phyloP scores from a whole-genome alignment of 2,329 filamentous ascomycete genomes.

The Colletotrichum paranaense region DNA sequence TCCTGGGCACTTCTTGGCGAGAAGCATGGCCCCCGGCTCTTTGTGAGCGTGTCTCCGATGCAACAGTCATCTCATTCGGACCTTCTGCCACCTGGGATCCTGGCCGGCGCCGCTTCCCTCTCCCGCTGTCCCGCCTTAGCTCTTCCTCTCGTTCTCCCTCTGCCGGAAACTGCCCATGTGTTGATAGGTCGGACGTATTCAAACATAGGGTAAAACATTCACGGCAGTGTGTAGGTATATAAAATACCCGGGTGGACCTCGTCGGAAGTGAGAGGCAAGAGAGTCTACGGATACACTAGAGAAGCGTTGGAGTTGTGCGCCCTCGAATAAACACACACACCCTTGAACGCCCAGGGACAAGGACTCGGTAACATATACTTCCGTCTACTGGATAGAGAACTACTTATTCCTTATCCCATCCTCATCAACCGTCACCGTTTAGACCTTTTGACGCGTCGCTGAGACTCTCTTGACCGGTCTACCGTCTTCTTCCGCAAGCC shows the following conservation, averaged over 20 bases:
- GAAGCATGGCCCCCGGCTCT: conserved; percentile 4
- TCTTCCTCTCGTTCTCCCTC: background rate
- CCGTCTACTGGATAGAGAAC: conserved; percentile 19
- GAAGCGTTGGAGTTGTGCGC: background rate
- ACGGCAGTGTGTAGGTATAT: conserved; percentile 4
- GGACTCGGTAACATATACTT: conserved; percentile 17
- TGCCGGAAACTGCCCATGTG: background rate
- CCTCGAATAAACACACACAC: background rate
- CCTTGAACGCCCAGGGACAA: background rate
- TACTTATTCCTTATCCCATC: background rate
- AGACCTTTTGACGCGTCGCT: background rate
- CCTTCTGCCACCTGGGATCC: conserved; percentile 27
- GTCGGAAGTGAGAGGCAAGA: background rate
- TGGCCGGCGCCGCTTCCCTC: conserved; percentile 9
- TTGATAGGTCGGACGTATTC: background rate
- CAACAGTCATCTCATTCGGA: conserved; percentile 31
- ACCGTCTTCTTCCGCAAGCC: background rate
- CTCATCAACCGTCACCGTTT: background rate
- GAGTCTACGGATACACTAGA: background rate
- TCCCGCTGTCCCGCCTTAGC: conserved; percentile 33
- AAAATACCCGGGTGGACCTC: conserved; percentile 19
- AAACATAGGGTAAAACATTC: background rate
- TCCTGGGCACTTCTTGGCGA: conserved; percentile 5
- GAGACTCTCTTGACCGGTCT: background rate
- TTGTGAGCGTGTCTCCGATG: background rate